Evolutionary conservation across 2,329 filamentous ascomycete species (phyloP), one percentile per base, ranked within the genome.

Genomic region (Aspergillus brasiliensis): DNA sequence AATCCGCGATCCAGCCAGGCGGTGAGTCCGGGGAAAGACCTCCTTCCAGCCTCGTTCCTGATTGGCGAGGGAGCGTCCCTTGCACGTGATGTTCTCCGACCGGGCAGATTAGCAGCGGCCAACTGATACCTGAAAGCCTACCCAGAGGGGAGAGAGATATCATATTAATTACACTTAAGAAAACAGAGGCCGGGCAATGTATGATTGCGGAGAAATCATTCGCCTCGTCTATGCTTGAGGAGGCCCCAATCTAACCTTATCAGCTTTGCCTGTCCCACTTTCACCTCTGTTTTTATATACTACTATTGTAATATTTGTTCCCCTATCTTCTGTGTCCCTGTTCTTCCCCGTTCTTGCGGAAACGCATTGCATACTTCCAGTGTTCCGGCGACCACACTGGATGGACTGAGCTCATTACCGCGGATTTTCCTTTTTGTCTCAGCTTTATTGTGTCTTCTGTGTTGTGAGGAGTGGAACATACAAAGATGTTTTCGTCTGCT

Each of bases 401-500:
- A 49, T 19, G 25, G 34, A 27, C 19, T 27, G 15, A 55, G 21
- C 40, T 27, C n/a, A 28, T 34, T 23, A 38, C n/a, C 5, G 21
- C 44, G 15, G 23, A 42, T 52, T 23, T 19, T n/a, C 7, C 13
- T 21, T 23, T 21, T 13, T 49, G 5, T 49, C 46, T 17, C 46
- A 17, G 46, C 8, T 31, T 28, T 19, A 5, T 17, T 10, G 8
- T 49, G 23, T 19, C n/a, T 27, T 17, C 8, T 49, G n/a, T 19
- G 44, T n/a, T n/a, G 15, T 28, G 44, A 28, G 44, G 27, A 48
- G 15, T 25, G 23, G 23, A 31, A 44, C 40, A 51, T 2, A 34
- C 31, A 74, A 85, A 73, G 75, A 97, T 98, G 93, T 97, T 97
- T 79, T 91, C 92, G 73, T 93, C 89, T 63, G 91, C 92, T 66